Conservation (phyloP, 768 basidiomycete genomes). For the Phylloporus sp. region DNA sequence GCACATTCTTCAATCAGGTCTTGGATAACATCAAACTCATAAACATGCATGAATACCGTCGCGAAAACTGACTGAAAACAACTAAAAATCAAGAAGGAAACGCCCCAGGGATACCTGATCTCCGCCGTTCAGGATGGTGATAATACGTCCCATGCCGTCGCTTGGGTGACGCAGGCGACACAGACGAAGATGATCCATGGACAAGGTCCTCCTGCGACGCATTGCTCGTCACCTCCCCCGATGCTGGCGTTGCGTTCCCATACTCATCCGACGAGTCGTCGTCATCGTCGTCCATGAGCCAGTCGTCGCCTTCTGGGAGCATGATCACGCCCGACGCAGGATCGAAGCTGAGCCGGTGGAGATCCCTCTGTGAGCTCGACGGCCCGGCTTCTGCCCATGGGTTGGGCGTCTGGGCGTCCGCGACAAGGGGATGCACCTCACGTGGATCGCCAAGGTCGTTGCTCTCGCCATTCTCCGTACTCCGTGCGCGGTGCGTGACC, state of each 20-base stretch:
- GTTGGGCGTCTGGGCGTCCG: constrained; percentile 37
- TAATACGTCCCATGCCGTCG: constrained; percentile 78
- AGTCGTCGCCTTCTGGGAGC: constrained; percentile 71
- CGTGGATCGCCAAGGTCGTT: background rate
- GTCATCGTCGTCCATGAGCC: constrained; percentile 50
- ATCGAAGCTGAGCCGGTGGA: constrained; percentile 77
- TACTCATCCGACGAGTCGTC: constrained; percentile 42
- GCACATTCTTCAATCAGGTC: background rate
- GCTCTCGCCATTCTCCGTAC: constrained; percentile 7
- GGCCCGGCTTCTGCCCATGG: constrained; percentile 58
- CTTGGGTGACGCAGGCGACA: constrained; percentile 35
- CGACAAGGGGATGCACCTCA: constrained; percentile 21
- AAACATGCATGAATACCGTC: background rate
- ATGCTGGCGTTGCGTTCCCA: constrained; percentile 29
- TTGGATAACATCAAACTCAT: background rate
- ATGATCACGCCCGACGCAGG: constrained; percentile 85
- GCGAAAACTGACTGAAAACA: background rate
- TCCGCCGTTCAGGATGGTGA: constrained; percentile 72
- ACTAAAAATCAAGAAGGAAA: constrained; percentile 33
- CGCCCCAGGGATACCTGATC: constrained; percentile 56
- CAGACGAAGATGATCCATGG: constrained; percentile 15
- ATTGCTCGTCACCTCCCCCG: constrained; percentile 12
- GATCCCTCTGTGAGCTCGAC: constrained; percentile 30
- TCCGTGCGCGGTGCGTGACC: constrained; percentile 12
- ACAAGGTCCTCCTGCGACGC: constrained; percentile 25